These are phyloP conservation scores for Ophiognomonia clavigignenti-juglandacearum DNA, from an alignment of 2,329 filamentous ascomycete genomes.

Conservation along the genomic window DNA sequence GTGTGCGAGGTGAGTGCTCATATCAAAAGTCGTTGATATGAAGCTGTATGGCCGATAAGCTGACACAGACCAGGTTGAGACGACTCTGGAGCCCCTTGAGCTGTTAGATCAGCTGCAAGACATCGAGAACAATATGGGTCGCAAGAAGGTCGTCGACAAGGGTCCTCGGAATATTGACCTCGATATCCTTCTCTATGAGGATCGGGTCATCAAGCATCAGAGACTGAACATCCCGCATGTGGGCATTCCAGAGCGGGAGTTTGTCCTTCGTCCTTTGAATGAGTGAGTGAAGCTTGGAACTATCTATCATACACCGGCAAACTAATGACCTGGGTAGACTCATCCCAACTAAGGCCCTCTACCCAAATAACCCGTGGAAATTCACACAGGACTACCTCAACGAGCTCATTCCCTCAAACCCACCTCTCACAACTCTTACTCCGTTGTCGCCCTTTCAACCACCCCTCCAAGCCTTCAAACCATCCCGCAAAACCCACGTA, in stretches of 20 bases:
- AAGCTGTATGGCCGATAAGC: neutral
- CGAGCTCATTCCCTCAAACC: constrained; percentile 43
- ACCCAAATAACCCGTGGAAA: constrained; percentile 53
- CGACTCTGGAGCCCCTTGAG: constrained; percentile 65
- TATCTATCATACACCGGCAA: neutral
- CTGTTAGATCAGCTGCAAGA: constrained; percentile 77
- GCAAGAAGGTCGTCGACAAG: constrained; percentile 84
- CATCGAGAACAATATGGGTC: constrained; percentile 75
- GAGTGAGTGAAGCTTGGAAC: constrained; percentile 48
- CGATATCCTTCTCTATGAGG: constrained; percentile 81
- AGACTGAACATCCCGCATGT: constrained; percentile 81
- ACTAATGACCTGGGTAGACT: constrained; percentile 34
- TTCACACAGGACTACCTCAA: constrained; percentile 57
- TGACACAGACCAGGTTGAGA: constrained; percentile 62
- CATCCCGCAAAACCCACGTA: constrained; percentile 63
- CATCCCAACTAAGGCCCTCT: constrained; percentile 48
- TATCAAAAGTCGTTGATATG: constrained; percentile 12
- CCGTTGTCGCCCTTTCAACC: constrained; percentile 44
- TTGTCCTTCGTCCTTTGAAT: constrained; percentile 82
- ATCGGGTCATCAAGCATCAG: constrained; percentile 59
- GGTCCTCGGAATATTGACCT: constrained; percentile 92
- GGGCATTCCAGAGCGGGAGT: constrained; percentile 84
- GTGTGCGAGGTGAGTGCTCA: constrained; percentile 71
- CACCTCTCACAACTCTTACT: constrained; percentile 54
- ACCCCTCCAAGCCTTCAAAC: constrained; percentile 54